A percentile compares a stretch with the other conserved stretches of the same genome.
Evolutionary conservation across 2,329 filamentous ascomycete genomes (phyloP).

Genomic region (Pseudocercospora cruenta): DNA sequence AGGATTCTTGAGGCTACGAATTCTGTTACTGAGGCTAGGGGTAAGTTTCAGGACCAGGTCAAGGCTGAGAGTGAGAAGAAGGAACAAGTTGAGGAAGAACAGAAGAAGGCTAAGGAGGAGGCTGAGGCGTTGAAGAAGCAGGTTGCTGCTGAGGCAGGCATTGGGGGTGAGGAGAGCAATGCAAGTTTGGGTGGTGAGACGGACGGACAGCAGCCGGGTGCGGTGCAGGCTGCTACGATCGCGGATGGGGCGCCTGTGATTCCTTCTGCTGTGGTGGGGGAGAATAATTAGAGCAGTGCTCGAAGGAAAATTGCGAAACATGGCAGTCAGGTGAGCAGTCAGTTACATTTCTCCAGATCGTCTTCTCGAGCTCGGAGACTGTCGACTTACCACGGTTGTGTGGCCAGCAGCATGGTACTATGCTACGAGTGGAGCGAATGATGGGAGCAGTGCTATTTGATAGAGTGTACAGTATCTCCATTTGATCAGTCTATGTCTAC

Average conservation of each 20-base stretch:
- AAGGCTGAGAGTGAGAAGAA: conserved; percentile 23
- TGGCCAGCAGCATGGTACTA: background rate
- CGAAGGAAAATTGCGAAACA: no score
- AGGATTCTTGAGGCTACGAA: conserved; percentile 37
- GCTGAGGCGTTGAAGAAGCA: conserved; percentile 21
- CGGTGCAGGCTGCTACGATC: background rate
- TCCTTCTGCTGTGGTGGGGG: background rate
- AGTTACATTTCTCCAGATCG: no score
- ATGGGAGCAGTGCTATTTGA: background rate
- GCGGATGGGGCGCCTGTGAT: background rate
- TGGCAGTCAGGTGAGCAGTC: no score
- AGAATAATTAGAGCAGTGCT: background rate
- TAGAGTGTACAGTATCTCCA: background rate
- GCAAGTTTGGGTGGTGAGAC: background rate
- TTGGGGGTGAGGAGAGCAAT: background rate
- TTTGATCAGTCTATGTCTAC: background rate
- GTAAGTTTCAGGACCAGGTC: conserved; percentile 30
- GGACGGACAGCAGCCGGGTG: background rate
- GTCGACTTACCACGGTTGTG: no score
- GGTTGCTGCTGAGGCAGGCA: conserved; percentile 22
- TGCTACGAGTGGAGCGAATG: background rate
- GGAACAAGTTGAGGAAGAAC: conserved; percentile 17
- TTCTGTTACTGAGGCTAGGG: conserved; percentile 34
- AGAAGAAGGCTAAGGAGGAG: conserved; percentile 19
- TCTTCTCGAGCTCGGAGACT: no score